Evolutionary conservation across 371 early-diverging fungal genomes (phyloP).

Genomic region (Chytridiales sp.): DNA sequence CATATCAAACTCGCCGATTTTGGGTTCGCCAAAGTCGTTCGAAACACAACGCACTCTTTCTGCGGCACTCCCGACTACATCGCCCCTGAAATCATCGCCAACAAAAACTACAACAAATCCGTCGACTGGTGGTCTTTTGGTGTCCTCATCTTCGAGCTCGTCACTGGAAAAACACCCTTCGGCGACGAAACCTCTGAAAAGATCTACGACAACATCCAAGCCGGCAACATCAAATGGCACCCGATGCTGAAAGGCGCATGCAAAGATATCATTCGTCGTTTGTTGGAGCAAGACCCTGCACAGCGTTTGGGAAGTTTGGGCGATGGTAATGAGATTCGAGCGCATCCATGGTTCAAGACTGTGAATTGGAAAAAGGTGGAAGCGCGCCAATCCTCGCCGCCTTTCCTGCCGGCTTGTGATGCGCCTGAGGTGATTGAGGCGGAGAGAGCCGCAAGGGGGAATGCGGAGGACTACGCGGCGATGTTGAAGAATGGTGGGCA

Average conservation of each 20-base stretch:
- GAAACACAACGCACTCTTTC: constrained; percentile 56
- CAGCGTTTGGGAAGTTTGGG: constrained; percentile 52
- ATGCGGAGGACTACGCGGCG: constrained; percentile 34
- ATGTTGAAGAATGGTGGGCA: constrained; percentile 25
- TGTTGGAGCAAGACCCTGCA: constrained; percentile 58
- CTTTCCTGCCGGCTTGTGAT: constrained; percentile 60
- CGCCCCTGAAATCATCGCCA: constrained; percentile 70
- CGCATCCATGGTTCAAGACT: constrained; percentile 72
- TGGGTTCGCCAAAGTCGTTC: constrained; percentile 63
- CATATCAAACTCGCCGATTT: constrained; percentile 71
- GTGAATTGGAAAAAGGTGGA: constrained; percentile 69
- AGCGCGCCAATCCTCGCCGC: constrained; percentile 62
- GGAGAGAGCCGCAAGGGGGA: constrained; percentile 38
- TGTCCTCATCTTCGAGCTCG: constrained; percentile 73
- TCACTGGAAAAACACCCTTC: constrained; percentile 66
- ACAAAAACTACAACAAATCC: constrained; percentile 58
- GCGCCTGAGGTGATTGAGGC: constrained; percentile 47
- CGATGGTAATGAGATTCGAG: constrained; percentile 65
- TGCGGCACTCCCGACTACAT: constrained; percentile 77
- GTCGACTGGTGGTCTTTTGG: constrained; percentile 85
- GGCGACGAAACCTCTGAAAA: constrained; percentile 53
- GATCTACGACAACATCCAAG: constrained; percentile 62
- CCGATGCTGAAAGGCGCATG: constrained; percentile 41
- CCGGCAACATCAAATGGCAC: constrained; percentile 57
- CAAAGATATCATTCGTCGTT: constrained; percentile 44